phyloP scores from a whole-genome alignment of 2,329 filamentous ascomycete species.

The Fusarium aywerte region DNA sequence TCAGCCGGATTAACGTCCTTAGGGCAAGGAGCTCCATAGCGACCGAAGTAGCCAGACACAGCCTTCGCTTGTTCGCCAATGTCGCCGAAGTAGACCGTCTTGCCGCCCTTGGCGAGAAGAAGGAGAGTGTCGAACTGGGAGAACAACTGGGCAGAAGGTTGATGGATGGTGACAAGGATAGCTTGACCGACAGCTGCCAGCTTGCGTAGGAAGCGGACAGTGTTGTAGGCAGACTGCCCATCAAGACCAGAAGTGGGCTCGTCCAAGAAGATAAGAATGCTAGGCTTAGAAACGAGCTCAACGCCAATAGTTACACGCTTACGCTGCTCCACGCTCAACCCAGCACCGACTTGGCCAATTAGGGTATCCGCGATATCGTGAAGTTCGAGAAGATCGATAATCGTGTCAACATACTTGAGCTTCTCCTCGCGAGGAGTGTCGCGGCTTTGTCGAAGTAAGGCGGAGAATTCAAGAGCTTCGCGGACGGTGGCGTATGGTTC shows the following conservation, averaged over 20 bases:
- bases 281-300: conserved; percentile 70
- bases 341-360: conserved; percentile 62
- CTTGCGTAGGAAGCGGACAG: conserved; percentile 72
- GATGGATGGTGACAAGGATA: conserved; percentile 76
- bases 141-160: conserved; percentile 74
- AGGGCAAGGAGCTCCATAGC: conserved; percentile 71
- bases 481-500: conserved; percentile 77
- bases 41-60: conserved; percentile 72
- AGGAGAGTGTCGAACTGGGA: conserved; percentile 74
- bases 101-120: conserved; percentile 71
- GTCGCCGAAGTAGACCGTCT: conserved; percentile 74
- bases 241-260: conserved; percentile 75
- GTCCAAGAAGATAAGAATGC: conserved; percentile 69
- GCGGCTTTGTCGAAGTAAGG: conserved; percentile 76
- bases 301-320: conserved; percentile 70
- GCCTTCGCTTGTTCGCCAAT: conserved; percentile 67
- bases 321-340: conserved; percentile 63
- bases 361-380: conserved; percentile 60
- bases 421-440: conserved; percentile 74
- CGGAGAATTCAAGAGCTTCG: conserved; percentile 80
- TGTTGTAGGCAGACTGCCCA: conserved; percentile 73
- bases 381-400: conserved; percentile 72
- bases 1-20: conserved; percentile 76
- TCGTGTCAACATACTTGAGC: conserved; percentile 78
- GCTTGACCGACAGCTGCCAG: conserved; percentile 74